Percentiles rank a stretch among this genome's conserved stretches.
These are phyloP conservation scores for Catharanthus roseus DNA, from an alignment of 257 asterid genomes.

Conservation along the genomic window DNA sequence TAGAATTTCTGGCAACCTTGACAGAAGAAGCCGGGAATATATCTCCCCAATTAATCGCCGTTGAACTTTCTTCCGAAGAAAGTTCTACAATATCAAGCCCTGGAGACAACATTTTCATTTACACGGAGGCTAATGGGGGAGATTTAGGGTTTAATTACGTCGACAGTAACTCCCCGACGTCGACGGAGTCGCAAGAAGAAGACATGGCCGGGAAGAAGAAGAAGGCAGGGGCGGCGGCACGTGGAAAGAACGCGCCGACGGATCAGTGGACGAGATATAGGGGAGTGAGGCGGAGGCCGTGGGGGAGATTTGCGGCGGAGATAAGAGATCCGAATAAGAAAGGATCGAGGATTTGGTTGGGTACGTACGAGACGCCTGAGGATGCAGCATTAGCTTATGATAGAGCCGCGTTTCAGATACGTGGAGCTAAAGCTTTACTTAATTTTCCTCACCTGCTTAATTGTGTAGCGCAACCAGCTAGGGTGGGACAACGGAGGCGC, in stretches of 20 bases:
- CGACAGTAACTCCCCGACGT: too few species aligned
- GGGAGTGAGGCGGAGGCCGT: slow-evolving; percentile 5
- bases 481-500: background rate
- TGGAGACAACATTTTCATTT: too few species aligned
- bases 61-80: too few species aligned
- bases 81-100: too few species aligned
- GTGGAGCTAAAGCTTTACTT: background rate
- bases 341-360: slow-evolving; percentile 6
- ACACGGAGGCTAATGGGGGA: too few species aligned
- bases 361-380: background rate
- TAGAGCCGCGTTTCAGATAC: background rate
- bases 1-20: too few species aligned
- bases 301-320: slow-evolving; percentile 5
- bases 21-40: too few species aligned
- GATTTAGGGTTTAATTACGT: background rate
- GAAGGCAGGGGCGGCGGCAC: background rate
- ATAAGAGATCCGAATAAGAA: slow-evolving; percentile 3
- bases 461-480: background rate
- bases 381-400: slow-evolving; percentile 7
- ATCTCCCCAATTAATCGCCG: too few species aligned
- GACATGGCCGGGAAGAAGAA: background rate
- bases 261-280: background rate
- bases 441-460: slow-evolving; percentile 4
- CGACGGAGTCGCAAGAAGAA: too few species aligned
- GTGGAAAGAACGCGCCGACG: background rate